Evolutionary conservation across 1,284 basidiomycete genomes (phyloP), one percentile per base, ranked within the genome.

Genomic region (Apiotrichum sp.): DNA sequence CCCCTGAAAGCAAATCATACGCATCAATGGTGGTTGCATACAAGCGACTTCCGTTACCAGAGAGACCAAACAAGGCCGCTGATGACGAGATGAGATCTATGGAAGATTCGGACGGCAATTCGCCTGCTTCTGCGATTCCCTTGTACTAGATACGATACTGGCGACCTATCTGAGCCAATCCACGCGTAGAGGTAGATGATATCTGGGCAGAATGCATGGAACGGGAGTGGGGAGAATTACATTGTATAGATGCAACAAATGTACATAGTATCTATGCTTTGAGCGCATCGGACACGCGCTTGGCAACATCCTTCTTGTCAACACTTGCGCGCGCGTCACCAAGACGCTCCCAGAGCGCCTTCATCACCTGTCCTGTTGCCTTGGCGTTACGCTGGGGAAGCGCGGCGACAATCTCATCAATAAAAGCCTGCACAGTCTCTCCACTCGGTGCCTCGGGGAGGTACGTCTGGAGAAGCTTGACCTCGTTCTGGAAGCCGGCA

Each of bases 261-360:
- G 14, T 31, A 39, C 22, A 39, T 39, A 41, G 40, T 36, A 45
- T 10, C 46, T 52, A 55, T 13, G 51, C 51, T 61, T 69, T 69
- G 53, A 75, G 56, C 10, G 65, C 66, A 46, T 72, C 69, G 32
- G 56, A 50, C 4, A 75, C 71, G 53, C 68, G 59, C 53, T 64
- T 65, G 0, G 70, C 71, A 5, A 72, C 64, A 41, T 72, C 68
- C 60, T 75, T 75, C 65, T 69, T 70, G 58, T 75, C 73, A 47
- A 72, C 64, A 6, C 50, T 57, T 3, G 56, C 67, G 50, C 66
- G 65, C 6, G 58, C 58, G 8, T 73, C 70, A 3, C 73, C 73
- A 51, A 75, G 52, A 29, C 67, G 65, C 57, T 72, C 70, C 70
- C 69, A 69, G n/a, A 75, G 53, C 32, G 56, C 55, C 57, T 67